Evolutionary conservation across 306 rosid species (phyloP).

Genomic region (Cajanus cajan): DNA sequence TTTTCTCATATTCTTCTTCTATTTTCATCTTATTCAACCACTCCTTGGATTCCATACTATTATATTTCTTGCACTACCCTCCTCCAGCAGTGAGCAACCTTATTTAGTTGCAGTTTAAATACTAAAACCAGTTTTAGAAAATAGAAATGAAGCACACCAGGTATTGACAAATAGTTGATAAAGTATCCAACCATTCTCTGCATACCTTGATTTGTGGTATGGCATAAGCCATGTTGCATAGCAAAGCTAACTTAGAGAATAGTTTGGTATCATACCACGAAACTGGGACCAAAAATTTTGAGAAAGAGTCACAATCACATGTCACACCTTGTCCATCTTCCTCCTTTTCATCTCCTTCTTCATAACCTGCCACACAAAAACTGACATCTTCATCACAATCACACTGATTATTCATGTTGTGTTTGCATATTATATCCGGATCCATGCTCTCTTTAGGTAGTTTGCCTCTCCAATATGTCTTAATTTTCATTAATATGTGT

Average conservation of each 20-base stretch:
- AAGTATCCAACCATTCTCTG: neutral
- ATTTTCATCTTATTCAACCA: neutral
- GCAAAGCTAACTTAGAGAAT: neutral
- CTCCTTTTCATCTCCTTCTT: neutral
- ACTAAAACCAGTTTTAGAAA: neutral
- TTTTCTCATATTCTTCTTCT: neutral
- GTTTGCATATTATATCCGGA: neutral
- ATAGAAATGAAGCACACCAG: neutral
- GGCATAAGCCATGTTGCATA: neutral
- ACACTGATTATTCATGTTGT: neutral
- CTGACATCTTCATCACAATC: neutral
- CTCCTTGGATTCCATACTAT: neutral
- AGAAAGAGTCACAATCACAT: neutral
- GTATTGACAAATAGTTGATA: neutral
- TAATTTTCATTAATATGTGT: neutral
- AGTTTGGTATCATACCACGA: neutral
- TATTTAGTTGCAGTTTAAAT: neutral
- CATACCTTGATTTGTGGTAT: slow-evolving; percentile 1
- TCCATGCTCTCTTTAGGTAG: neutral
- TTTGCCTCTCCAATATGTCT: neutral
- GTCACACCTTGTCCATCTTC: neutral
- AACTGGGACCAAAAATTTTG: neutral
- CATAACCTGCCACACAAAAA: neutral
- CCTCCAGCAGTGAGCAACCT: neutral
- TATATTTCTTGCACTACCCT: neutral